These are phyloP conservation scores for Torulaspora globosa DNA, from an alignment of 1,139 yeast genomes.

Conservation along the genomic window DNA sequence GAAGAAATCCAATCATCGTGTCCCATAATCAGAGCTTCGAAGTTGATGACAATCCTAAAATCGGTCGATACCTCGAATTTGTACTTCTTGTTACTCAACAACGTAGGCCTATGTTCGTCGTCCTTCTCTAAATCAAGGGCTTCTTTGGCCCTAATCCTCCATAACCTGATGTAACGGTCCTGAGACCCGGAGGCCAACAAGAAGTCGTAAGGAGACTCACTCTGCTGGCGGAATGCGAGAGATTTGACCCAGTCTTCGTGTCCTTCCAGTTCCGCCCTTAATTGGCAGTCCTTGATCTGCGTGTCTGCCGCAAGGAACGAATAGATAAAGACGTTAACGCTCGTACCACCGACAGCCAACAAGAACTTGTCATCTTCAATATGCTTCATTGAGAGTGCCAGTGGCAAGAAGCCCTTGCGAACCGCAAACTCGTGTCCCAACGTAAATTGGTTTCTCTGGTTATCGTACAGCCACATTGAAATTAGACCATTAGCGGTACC, in stretches of 20 bases:
- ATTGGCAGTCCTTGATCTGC: constrained; percentile 31
- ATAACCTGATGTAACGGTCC: constrained; percentile 81
- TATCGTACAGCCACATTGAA: constrained; percentile 45
- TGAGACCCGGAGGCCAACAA: constrained; percentile 83
- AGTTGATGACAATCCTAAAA: constrained; percentile 52
- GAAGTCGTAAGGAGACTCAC: constrained; percentile 45
- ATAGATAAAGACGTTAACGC: constrained; percentile 53
- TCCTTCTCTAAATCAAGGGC: constrained; percentile 55
- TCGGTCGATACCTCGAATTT: constrained; percentile 43
- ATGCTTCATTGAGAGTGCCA: constrained; percentile 53
- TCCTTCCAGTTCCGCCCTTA: constrained; percentile 61
- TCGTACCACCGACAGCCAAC: constrained; percentile 83
- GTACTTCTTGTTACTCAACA: constrained; percentile 63
- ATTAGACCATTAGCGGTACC: constrained; percentile 67
- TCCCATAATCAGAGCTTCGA: constrained; percentile 93
- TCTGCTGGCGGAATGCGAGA: constrained; percentile 50
- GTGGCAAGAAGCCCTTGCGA: constrained; percentile 57
- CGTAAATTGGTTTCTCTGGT: constrained; percentile 26
- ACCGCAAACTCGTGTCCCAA: constrained; percentile 41
- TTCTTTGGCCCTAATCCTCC: constrained; percentile 66
- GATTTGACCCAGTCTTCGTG: constrained; percentile 94
- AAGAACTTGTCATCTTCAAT: constrained; percentile 42
- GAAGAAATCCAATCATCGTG: constrained; percentile 98
- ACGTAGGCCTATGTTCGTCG: constrained; percentile 50
- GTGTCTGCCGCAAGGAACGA: constrained; percentile 40